Evolutionary conservation across 2,329 filamentous ascomycete species (phyloP).

Genomic region (Talaromyces sp.): DNA sequence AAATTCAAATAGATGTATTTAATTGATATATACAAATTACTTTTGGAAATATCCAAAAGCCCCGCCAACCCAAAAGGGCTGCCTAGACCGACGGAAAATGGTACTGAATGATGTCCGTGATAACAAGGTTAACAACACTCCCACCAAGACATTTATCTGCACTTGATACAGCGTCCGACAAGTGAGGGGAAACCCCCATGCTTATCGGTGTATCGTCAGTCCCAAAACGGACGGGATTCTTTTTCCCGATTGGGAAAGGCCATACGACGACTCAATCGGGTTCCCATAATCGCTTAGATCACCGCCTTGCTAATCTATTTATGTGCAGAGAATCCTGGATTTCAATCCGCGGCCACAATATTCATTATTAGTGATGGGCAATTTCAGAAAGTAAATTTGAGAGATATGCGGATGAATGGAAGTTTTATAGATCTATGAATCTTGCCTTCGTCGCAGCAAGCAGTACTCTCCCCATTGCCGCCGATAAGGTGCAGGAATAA

Average conservation of each 20-base stretch:
- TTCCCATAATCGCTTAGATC: background rate
- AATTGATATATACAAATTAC: background rate
- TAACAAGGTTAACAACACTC: background rate
- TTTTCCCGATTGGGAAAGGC: constrained; percentile 34
- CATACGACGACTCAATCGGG: background rate
- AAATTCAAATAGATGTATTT: background rate
- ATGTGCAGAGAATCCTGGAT: background rate
- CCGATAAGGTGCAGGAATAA: constrained; percentile 65
- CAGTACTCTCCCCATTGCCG: constrained; percentile 89
- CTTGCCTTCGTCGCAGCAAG: constrained; percentile 56
- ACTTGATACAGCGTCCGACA: background rate
- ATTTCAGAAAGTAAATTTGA: too few relatives aligned
- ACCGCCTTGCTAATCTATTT: background rate
- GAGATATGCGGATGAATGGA: too few relatives aligned
- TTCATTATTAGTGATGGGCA: too few relatives aligned
- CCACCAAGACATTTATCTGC: background rate
- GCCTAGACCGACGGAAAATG: constrained; percentile 3
- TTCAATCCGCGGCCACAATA: too few relatives aligned
- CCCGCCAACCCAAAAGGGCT: constrained; percentile 8
- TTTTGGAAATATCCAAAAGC: background rate
- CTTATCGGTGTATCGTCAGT: background rate
- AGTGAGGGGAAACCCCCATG: constrained; percentile 5
- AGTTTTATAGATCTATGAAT: background rate
- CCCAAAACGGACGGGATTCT: constrained; percentile 23
- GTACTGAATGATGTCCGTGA: background rate